Evolutionary conservation across 345 rosid genomes (phyloP), one percentile per base, ranked within the genome.

Genomic region (Zanthoxylum bungeanum): DNA sequence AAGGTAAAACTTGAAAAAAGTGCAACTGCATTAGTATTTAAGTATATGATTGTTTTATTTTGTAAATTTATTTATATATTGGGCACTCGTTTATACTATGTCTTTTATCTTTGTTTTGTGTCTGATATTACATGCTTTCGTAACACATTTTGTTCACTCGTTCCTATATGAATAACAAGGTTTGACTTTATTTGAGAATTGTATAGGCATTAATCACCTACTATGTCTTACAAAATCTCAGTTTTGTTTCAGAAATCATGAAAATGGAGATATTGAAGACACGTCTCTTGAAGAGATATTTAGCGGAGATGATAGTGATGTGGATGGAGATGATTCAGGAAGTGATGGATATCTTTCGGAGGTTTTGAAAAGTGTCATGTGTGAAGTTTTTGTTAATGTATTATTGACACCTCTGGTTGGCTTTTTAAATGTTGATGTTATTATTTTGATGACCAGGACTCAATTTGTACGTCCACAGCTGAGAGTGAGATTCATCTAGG

Each of bases 291-390:
- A 89, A 51, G 83, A 75, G 4, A 73, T 90, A 51, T 86, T 90
- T n/a, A 66, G 78, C 58, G 90, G 79, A 24, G 86, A 83, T 68
- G 84, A 72, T 53, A 69, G 70, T 52, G 88, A 79, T 76, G 73
- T 31, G 60, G 77, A 66, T 9, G 83, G 19, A 67, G 86, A 82
- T 84, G 91, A 89, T 76, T 90, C 93, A 4, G 91, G 85, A 55
- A 94, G 90, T 79, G 97, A 94, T 73, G 97, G 92, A 76, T 92
- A 84, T 81, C 81, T 94, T 73, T 80, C 87, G n/a, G 97, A 92
- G 98, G 99, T 88, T 77, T 71, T 66, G 64, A 37, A 68, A 39
- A 75, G 42, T 74, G 34, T 73, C 25, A 51, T 74, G 57, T 27
- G 16, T 62, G 22, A 37, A 2, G 25, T 50, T 63, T n/a, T 58